Evolutionary conservation across 2,329 filamentous ascomycete species (phyloP).

Genomic region (Phialophora expanda): DNA sequence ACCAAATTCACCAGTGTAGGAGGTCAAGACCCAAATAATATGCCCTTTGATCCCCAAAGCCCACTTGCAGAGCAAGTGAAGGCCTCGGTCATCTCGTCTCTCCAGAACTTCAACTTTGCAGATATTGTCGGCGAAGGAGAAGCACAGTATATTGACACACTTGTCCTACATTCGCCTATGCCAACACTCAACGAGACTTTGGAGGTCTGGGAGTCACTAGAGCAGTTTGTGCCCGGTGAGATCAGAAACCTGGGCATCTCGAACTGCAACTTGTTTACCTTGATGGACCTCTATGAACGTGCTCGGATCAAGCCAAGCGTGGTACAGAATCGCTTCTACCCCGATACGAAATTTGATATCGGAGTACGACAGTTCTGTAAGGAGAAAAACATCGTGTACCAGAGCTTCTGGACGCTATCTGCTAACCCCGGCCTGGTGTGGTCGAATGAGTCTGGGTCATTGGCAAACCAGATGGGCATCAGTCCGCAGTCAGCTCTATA

Average conservation of each 20-base stretch:
- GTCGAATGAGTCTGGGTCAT: constrained; percentile 53
- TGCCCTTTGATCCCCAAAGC: constrained; percentile 66
- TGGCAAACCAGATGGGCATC: constrained; percentile 55
- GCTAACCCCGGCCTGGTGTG: constrained; percentile 60
- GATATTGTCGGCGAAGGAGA: constrained; percentile 38
- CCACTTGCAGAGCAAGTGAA: constrained; percentile 69
- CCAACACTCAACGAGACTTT: constrained; percentile 59
- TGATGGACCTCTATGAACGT: constrained; percentile 50
- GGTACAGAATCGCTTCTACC: constrained; percentile 78
- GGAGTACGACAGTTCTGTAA: constrained; percentile 63
- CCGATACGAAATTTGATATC: constrained; percentile 63
- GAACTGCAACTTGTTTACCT: constrained; percentile 66
- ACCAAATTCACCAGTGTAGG: constrained; percentile 76
- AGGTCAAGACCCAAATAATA: constrained; percentile 65
- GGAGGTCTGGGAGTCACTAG: constrained; percentile 69
- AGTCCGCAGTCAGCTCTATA: constrained; percentile 60
- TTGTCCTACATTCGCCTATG: constrained; percentile 65
- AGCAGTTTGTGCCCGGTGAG: constrained; percentile 67
- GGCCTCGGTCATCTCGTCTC: constrained; percentile 69
- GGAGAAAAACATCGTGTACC: constrained; percentile 60
- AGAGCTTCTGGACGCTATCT: constrained; percentile 67
- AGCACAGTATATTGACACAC: constrained; percentile 61
- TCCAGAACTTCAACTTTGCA: constrained; percentile 55
- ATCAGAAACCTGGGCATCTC: constrained; percentile 76
- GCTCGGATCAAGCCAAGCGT: constrained; percentile 62